These are phyloP conservation scores for Hyaloperonospora brassicae DNA, from an alignment of 352 stramenopile genomes.

Conservation along the genomic window DNA sequence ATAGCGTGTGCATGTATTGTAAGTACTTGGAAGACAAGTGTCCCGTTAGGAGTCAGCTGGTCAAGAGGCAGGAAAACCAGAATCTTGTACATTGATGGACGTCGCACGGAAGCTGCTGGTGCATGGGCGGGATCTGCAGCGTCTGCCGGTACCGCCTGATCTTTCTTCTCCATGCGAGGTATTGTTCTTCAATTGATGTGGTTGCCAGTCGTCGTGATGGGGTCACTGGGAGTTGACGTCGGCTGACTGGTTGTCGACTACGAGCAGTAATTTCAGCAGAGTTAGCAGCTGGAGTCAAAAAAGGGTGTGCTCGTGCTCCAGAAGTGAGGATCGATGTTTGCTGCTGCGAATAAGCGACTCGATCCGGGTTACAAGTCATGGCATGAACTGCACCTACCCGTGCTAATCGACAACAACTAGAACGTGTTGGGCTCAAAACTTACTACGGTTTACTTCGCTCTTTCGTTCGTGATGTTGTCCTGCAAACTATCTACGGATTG, in stretches of 20 bases:
- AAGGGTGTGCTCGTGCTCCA: too few species aligned
- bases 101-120: slow-evolving; percentile 21
- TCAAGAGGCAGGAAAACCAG: neutral
- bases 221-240: slow-evolving; percentile 4
- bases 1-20: slow-evolving; percentile 1
- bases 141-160: slow-evolving; percentile 12
- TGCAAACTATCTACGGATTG: slow-evolving; percentile 18
- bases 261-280: slow-evolving; percentile 2
- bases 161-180: slow-evolving; percentile 26
- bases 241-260: slow-evolving; percentile 15
- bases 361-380: too few species aligned
- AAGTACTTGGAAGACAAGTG: slow-evolving; percentile 1
- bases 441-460: slow-evolving; percentile 12
- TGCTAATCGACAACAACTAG: too few species aligned
- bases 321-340: too few species aligned
- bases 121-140: slow-evolving; percentile 18
- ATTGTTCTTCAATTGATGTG: slow-evolving; percentile 14
- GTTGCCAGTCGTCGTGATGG: slow-evolving; percentile 1
- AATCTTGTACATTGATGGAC: slow-evolving; percentile 31
- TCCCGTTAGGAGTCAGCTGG: neutral
- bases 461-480: slow-evolving; percentile 5
- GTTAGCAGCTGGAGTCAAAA: too few species aligned
- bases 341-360: too few species aligned
- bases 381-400: too few species aligned
- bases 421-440: slow-evolving; percentile 4